A percentile compares a stretch with the other conserved stretches of the same genome.
Evolutionary conservation across 1,284 basidiomycete species (phyloP).

Genomic region (Naganishia sp.): DNA sequence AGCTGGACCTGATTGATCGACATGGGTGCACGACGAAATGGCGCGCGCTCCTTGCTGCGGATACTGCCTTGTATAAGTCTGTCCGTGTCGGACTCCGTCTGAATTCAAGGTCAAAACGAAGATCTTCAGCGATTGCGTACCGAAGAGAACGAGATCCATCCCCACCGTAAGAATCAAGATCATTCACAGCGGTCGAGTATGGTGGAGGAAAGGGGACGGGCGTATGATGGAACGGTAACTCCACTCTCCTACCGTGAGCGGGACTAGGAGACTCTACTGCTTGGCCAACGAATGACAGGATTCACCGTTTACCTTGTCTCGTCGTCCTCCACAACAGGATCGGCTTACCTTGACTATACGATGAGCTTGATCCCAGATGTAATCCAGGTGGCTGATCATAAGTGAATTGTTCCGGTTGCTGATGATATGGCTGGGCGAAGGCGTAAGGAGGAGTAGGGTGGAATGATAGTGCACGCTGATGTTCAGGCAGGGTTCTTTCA

Average conservation of each 20-base stretch:
- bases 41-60: neutral
- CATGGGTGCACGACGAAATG: neutral
- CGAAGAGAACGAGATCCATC: neutral
- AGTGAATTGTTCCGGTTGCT: neutral
- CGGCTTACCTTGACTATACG: constrained; percentile 19
- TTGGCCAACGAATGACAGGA: neutral
- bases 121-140: neutral
- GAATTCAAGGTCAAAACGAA: neutral
- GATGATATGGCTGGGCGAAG: neutral
- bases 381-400: neutral
- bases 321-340: too few relatives aligned
- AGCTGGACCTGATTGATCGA: too few relatives aligned
- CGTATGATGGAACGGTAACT: neutral
- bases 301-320: too few relatives aligned
- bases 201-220: neutral
- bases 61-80: neutral
- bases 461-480: neutral
- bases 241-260: neutral
- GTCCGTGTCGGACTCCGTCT: neutral
- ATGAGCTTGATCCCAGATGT: constrained; percentile 16
- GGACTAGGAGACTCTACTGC: constrained; percentile 24
- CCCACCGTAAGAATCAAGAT: neutral
- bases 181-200: neutral
- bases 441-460: too few relatives aligned
- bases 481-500: neutral